These are phyloP conservation scores for Knoxia roxburghii DNA, from an alignment of 257 asterid genomes.

Conservation along the genomic window DNA sequence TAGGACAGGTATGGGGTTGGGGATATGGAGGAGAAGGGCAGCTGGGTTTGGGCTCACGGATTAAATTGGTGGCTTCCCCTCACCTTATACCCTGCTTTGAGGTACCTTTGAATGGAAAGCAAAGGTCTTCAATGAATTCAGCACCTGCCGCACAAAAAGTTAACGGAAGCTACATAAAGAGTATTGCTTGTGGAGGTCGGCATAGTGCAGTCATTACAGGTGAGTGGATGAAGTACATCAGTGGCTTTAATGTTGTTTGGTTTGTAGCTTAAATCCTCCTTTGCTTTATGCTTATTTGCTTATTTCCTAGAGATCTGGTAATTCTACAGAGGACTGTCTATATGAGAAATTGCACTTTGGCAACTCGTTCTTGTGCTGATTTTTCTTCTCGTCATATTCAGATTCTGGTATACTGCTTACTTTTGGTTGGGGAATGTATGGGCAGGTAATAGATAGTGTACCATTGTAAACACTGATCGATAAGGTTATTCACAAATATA, in stretches of 20 bases:
- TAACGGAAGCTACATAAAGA: constrained; percentile 46
- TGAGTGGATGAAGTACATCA: constrained; percentile 18
- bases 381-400: constrained; percentile 17
- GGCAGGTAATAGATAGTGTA: constrained; percentile 39
- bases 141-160: constrained; percentile 27
- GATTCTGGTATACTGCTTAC: constrained; percentile 67
- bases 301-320: background rate
- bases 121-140: constrained; percentile 20
- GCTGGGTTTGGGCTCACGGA: constrained; percentile 72
- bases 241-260: background rate
- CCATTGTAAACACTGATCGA: background rate
- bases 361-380: constrained; percentile 8
- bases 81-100: constrained; percentile 69
- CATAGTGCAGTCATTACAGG: constrained; percentile 75
- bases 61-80: constrained; percentile 75
- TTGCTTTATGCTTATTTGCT: background rate
- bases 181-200: constrained; percentile 77
- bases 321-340: background rate
- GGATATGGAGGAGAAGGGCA: constrained; percentile 95
- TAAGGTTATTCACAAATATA: background rate
- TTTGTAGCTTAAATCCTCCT: background rate
- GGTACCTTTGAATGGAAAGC: constrained; percentile 40
- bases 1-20: constrained; percentile 96
- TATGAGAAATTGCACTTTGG: background rate
- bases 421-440: constrained; percentile 80